Base-by-base conservation (phyloP, 1,139 yeast genomes). In the Suhomyces atakaporum region DNA sequence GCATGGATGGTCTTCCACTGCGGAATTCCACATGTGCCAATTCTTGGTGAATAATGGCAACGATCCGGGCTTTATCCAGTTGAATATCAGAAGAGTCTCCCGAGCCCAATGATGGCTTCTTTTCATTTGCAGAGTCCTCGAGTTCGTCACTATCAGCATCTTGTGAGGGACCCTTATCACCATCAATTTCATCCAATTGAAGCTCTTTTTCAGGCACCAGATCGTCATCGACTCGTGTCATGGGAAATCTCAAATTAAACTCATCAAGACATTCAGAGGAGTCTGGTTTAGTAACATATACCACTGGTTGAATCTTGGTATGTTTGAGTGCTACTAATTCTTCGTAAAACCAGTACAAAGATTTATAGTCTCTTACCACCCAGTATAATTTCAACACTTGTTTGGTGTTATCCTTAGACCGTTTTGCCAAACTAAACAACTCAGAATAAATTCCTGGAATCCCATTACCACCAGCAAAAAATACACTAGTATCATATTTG, bases 341-440 rank as follows among this genome's bases (percentile, higher is more conserved):
- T 20, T 70, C 66, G 33, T 59, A 57, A 53, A 79, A 78, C 80
- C 81, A 77, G 10, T 53, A 48, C 25, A 79, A 50, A 0, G 75
- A 59, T 13, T 61, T 57, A 25, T 59, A 60, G 36, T 73, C 77
- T 39, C 76, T 63, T 3, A 76, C 62, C 3, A 74, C 67, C 87
- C 87, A 81, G 21, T 65, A 43, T 35, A 80, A 58, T 34, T 66
- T 64, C 29, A 77, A 46, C 5, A 46, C 42, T 36, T 58, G 62
- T 12, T 53, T 53, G n/a, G 33, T 18, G 11, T 44, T 38, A 8
- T 18, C 20, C 8, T 18, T 18, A 6, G 20, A 18, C 13, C 36
- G 43, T 14, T 22, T 38, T 15, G 56, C 56, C 43, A 60, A 46
- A 28, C 60, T 62, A 19, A 44, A 42, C 3, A 60, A 69, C 44